phyloP scores from a whole-genome alignment of 192 early-diverging fungal genomes.

The Geranomyces michiganensis region DNA sequence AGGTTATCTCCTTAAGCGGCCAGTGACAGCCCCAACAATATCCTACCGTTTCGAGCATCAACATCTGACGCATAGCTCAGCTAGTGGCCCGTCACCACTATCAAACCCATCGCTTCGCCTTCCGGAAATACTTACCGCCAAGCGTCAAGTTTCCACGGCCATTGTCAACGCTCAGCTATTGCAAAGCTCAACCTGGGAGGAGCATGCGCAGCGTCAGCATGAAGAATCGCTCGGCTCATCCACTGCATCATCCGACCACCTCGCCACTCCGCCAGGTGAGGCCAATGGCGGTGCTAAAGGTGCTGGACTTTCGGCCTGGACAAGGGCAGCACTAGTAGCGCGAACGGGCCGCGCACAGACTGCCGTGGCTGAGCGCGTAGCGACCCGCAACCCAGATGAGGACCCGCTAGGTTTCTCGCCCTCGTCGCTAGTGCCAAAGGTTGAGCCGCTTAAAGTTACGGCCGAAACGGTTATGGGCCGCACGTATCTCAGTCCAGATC shows the following conservation, averaged over 20 bases:
- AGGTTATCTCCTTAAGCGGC: neutral
- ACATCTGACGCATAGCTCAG: constrained; percentile 30
- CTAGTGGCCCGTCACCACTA: neutral
- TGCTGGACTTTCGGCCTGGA: constrained; percentile 16
- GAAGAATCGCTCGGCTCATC: neutral
- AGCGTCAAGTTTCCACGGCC: constrained; percentile 22
- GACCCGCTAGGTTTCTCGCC: neutral
- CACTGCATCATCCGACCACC: neutral
- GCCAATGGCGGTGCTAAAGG: neutral
- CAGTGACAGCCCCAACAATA: constrained; percentile 4
- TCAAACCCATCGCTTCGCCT: constrained; percentile 22
- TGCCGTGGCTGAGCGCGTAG: constrained; percentile 3
- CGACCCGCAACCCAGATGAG: constrained; percentile 1
- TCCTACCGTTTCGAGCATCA: constrained; percentile 44
- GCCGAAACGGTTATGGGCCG: constrained; percentile 13
- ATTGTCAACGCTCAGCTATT: constrained; percentile 25
- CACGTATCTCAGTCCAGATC: neutral
- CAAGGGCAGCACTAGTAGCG: constrained; percentile 6
- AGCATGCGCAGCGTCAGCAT: neutral
- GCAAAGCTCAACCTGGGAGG: constrained; percentile 2
- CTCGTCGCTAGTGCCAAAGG: neutral
- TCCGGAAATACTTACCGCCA: constrained; percentile 39
- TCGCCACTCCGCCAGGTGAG: neutral
- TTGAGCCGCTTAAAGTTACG: too few species aligned
- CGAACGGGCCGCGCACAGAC: constrained; percentile 4